Conservation (phyloP, 1,284 basidiomycete genomes). For the Erythrobasidium hasegawianum region DNA sequence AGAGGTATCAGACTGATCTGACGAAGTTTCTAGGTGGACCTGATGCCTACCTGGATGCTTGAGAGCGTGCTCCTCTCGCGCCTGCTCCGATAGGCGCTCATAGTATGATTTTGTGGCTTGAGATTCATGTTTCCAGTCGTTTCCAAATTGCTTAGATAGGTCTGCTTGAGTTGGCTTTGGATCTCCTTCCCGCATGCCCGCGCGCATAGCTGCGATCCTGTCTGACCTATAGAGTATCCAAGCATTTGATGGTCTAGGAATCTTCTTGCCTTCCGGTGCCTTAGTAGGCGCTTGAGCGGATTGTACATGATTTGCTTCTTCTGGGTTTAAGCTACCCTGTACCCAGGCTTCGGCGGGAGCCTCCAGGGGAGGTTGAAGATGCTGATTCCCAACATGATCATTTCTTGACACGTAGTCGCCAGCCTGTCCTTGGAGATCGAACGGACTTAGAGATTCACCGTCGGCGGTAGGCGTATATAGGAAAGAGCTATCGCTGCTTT, state of each 20-base stretch:
- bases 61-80: constrained; percentile 57
- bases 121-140: constrained; percentile 64
- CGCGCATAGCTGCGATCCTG: constrained; percentile 28
- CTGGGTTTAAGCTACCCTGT: too few relatives aligned
- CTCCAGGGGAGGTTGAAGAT: too few relatives aligned
- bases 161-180: constrained; percentile 36
- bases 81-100: constrained; percentile 63
- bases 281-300: too few relatives aligned
- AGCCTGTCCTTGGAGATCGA: too few relatives aligned
- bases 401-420: too few relatives aligned
- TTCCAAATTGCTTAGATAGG: constrained; percentile 59
- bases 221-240: constrained; percentile 84
- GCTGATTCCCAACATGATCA: too few relatives aligned
- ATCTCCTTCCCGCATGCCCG: constrained; percentile 2
- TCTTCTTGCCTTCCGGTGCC: neutral
- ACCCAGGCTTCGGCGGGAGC: too few relatives aligned
- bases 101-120: constrained; percentile 58
- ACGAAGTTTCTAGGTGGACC: too few relatives aligned
- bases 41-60: constrained; percentile 35
- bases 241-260: constrained; percentile 69
- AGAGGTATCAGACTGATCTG: neutral
- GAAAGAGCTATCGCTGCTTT: neutral
- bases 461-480: neutral
- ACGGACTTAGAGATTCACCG: too few relatives aligned
- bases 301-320: too few relatives aligned